Base-by-base conservation (phyloP, 2,329 filamentous ascomycete species). In the Trichoderma koningii region DNA sequence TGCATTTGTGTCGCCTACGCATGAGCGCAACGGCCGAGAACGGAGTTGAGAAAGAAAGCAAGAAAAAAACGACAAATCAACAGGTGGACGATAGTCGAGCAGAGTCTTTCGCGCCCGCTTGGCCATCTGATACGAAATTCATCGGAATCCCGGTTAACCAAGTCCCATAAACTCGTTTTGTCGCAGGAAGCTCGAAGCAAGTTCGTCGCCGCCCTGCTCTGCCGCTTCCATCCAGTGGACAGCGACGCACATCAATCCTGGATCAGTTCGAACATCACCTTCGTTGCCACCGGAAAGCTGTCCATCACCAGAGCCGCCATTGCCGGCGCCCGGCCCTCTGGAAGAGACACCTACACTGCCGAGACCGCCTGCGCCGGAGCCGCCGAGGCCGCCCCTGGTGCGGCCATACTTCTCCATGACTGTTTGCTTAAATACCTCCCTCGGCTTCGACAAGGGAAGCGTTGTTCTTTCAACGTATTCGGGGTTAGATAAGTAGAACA, bases 141-240 rank as follows among this genome's bases (percentile, higher is more conserved):
- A 38, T n/a, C 26, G 41, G 5, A 34, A 1, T 17, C 17, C 50
- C n/a, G 23, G 23, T 71, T 68, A 76, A 38, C 71, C 70, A 67
- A 71, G 69, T 44, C 73, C 73, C 75, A 74, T 75, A 55, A 77
- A 76, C 71, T 82, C 81, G 68, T 83, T 81, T 78, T 96, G 91
- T 68, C 89, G 85, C 76, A 97, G 79, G 77, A 94, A 93, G 75
- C 89, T 90, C 74, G 87, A 89, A 21, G 94, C 94, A 70, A 96
- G 81, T 73, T 90, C 86, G 75, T 98, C 94, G 1, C 93, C 93
- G n/a, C 93, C 93, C 63, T 85, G 85, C 71, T 92, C 90, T 44
- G 91, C 93, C 69, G 91, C 83, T 79, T 94, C 92, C 93, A 98
- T 97, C 93, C 94, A 98, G 80, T 98, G 94, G 77, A 96, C 88